Base-by-base conservation (phyloP, 2,329 filamentous ascomycete species). In the Penicillium sp. region DNA sequence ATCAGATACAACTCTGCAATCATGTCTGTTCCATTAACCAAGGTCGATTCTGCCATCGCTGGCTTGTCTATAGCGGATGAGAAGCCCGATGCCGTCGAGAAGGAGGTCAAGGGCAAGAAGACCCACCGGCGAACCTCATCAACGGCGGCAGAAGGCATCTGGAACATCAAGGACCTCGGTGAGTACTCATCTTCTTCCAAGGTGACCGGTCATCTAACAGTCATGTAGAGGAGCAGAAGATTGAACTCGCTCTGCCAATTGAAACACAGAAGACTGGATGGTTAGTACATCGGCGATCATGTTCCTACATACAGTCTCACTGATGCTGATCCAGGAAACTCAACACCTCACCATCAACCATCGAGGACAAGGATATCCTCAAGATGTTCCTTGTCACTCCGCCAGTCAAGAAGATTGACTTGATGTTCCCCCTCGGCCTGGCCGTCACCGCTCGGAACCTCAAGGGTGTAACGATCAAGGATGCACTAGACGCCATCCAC, bases 401-500 rank as follows among this genome's bases (percentile, higher is more conserved):
- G 40, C 84, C 87, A 29, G 82, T 97, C 72, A 95, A 93, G 81
- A 92, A 89, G 77, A 92, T 97, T 73, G 90, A 95, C 73, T 80
- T 97, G 39, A 84, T 90, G 74, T 95, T 95, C 79, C 88, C 89
- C 13, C 78, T 95, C 45, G 92, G 92, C 43, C 81, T 93, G 48
- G 85, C 92, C 66, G 88, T 96, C 59, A 88, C 87, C 28, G 92
- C 90, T 67, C 83, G 92, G 66, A 97, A 96, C 75, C 77, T 91
- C 63, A 92, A 91, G 73, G 92, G 92, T 49, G 90, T 97, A 60
- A 97, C 92, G 49, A 92, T 97, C 79, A 96, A 96, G 79, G 92
- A 97, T 73, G 90, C 90, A 50, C 70, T 95, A 71, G 91, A 96
- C 71, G 92, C 89, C 64, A 96, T 97, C 74, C 80, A 95, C 80